These are phyloP conservation scores for Tolypocladium amazonense DNA, from an alignment of 2,329 filamentous ascomycete species.

Conservation along the genomic window DNA sequence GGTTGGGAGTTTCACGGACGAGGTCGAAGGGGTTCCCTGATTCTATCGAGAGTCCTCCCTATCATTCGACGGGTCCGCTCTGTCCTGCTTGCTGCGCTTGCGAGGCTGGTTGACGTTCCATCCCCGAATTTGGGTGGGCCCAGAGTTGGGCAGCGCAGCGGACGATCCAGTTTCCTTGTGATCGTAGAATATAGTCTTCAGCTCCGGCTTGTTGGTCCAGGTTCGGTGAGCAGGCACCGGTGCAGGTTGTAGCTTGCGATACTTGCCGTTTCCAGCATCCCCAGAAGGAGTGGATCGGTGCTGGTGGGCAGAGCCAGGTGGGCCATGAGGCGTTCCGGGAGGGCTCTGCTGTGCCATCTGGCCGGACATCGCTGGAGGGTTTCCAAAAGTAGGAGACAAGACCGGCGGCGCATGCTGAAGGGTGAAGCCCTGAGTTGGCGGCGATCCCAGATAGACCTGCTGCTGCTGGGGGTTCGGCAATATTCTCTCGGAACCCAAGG, in stretches of 20 bases:
- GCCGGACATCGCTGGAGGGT: slow-evolving; percentile 16
- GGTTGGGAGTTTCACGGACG: slow-evolving; percentile 8
- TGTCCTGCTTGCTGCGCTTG: slow-evolving; percentile 24
- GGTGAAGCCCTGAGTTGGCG: slow-evolving; percentile 14
- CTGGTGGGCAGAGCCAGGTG: slow-evolving; percentile 18
- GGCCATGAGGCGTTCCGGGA: slow-evolving; percentile 20
- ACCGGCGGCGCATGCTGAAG: slow-evolving; percentile 17
- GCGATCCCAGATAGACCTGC: slow-evolving; percentile 21
- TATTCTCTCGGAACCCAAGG: slow-evolving; percentile 20
- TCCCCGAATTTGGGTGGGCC: slow-evolving; percentile 45
- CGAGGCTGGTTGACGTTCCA: slow-evolving; percentile 39
- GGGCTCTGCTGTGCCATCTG: slow-evolving; percentile 24
- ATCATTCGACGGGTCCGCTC: slow-evolving; percentile 19
- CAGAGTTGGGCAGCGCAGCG: slow-evolving; percentile 44
- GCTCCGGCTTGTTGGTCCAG: slow-evolving; percentile 36
- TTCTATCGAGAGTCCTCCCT: slow-evolving; percentile 28
- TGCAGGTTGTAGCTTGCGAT: slow-evolving; percentile 48
- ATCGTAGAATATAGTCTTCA: slow-evolving; percentile 49
- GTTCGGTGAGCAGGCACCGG: slow-evolving; percentile 41
- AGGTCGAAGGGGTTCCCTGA: slow-evolving; percentile 11
- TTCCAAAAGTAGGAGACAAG: slow-evolving; percentile 27
- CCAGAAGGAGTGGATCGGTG: slow-evolving; percentile 27
- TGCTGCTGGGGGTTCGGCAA: slow-evolving; percentile 18
- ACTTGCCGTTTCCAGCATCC: slow-evolving; percentile 31
- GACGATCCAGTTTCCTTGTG: slow-evolving; percentile 48